A percentile compares a stretch with the other conserved stretches of the same genome.
These are phyloP conservation scores for Trametes polyzona DNA, from an alignment of 1,284 basidiomycete species.

Conservation along the genomic window DNA sequence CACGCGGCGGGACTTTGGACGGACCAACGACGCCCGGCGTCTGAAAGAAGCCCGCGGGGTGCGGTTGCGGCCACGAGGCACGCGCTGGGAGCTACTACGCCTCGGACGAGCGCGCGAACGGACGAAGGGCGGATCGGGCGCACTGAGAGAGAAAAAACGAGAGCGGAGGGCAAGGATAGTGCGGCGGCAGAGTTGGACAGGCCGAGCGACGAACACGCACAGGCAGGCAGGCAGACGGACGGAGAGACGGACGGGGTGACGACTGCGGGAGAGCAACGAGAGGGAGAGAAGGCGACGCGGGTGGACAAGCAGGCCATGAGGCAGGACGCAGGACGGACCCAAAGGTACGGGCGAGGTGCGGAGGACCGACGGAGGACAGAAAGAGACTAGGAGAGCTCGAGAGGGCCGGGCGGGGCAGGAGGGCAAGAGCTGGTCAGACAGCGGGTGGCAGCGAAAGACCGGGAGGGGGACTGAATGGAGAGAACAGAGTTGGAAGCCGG, in stretches of 20 bases:
- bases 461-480: slow-evolving; percentile 15
- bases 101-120: background rate
- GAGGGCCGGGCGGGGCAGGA: background rate
- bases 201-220: background rate
- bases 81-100: slow-evolving; percentile 3
- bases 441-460: slow-evolving; percentile 1
- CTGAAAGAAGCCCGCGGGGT: slow-evolving; percentile 4
- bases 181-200: background rate
- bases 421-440: background rate
- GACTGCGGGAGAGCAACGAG: slow-evolving; percentile 17
- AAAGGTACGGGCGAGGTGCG: slow-evolving; percentile 4
- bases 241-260: background rate
- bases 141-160: slow-evolving; percentile 6
- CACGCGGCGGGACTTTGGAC: slow-evolving; percentile 18
- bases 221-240: background rate
- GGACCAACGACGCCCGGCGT: slow-evolving; percentile 11
- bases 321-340: slow-evolving; percentile 12
- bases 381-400: too few relatives aligned
- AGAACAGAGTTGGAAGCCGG: slow-evolving; percentile 9
- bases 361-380: slow-evolving; percentile 21
- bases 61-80: slow-evolving; percentile 9
- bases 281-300: too few relatives aligned
- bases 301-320: slow-evolving; percentile 14
- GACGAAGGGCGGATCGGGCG: background rate
- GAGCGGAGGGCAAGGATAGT: background rate